A percentile compares a stretch with the other conserved stretches of the same genome.
Evolutionary conservation across 1,139 yeast species (phyloP).

Genomic region (Scheffersomyces illinoinensis): DNA sequence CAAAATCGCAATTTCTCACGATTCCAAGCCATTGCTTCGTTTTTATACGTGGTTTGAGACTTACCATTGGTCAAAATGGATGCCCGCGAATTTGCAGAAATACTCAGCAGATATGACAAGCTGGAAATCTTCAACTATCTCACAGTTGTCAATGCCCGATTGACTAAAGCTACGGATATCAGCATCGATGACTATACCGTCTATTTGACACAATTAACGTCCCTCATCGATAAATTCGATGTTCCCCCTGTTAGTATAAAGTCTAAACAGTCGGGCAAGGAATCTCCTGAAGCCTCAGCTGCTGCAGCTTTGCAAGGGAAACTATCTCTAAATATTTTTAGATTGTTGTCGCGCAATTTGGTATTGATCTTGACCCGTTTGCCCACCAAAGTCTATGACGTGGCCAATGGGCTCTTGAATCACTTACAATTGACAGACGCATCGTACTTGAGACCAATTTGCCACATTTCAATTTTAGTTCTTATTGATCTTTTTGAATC

Average conservation of each 20-base stretch:
- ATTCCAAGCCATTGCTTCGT: too few relatives aligned
- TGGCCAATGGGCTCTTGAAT: conserved; percentile 38
- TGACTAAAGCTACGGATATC: conserved; percentile 12
- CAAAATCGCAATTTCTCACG: too few relatives aligned
- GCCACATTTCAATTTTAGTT: conserved; percentile 30
- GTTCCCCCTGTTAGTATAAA: conserved; percentile 2
- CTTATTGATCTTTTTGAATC: conserved; percentile 41
- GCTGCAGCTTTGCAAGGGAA: conserved; percentile 3
- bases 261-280: neutral
- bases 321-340: conserved; percentile 26
- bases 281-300: neutral
- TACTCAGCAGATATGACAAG: conserved; percentile 21
- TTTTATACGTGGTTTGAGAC: neutral
- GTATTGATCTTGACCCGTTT: conserved; percentile 29
- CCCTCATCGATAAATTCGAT: conserved; percentile 10
- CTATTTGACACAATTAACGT: conserved; percentile 10
- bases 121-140: conserved; percentile 25
- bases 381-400: conserved; percentile 41
- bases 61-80: conserved; percentile 2
- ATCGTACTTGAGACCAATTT: conserved; percentile 18
- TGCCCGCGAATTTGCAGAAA: conserved; percentile 14
- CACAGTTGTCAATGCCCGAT: conserved; percentile 21
- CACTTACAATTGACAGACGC: conserved; percentile 18
- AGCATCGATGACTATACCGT: conserved; percentile 9
- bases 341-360: conserved; percentile 32